phyloP scores from a whole-genome alignment of 495 filamentous ascomycete species.

The Neurospora sp. region DNA sequence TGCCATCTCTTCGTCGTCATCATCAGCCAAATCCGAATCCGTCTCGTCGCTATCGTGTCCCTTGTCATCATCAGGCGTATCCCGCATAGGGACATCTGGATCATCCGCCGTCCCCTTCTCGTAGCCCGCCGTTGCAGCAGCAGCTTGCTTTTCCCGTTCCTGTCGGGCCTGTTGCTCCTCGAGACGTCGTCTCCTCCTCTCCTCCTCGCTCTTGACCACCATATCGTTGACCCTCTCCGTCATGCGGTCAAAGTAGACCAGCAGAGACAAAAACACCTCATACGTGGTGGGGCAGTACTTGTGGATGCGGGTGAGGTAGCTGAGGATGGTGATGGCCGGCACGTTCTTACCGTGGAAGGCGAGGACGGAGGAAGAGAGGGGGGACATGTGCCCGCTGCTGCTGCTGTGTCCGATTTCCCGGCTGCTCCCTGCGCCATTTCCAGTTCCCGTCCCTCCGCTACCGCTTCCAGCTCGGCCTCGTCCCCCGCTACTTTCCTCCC shows the following conservation, averaged over 20 bases:
- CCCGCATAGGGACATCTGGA: constrained; percentile 28
- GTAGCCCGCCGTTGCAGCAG: not conserved
- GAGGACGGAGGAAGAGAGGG: constrained; percentile 79
- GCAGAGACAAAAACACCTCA: constrained; percentile 88
- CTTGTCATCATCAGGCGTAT: constrained; percentile 13
- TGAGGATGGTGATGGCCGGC: constrained; percentile 91
- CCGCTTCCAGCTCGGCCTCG: not conserved
- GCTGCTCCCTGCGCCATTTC: not conserved
- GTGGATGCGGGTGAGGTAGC: constrained; percentile 92
- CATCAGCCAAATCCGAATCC: constrained; percentile 31
- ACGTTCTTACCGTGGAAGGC: constrained; percentile 99
- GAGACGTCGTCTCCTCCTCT: constrained; percentile 16
- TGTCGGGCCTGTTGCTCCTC: constrained; percentile 12
- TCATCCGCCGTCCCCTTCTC: constrained; percentile 3
- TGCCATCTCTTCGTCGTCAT: constrained; percentile 15
- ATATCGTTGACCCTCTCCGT: constrained; percentile 81
- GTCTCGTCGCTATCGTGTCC: constrained; percentile 22
- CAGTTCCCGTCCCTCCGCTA: constrained; percentile 25
- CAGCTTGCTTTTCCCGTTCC: not conserved
- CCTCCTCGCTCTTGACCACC: constrained; percentile 36
- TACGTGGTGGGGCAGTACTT: constrained; percentile 99
- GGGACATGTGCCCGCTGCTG: constrained; percentile 44
- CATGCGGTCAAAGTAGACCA: constrained; percentile 99
- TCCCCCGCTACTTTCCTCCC: not conserved
- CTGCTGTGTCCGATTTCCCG: constrained; percentile 21